These are phyloP conservation scores for Solanum commersonii DNA, from an alignment of 257 asterid genomes.

Conservation along the genomic window DNA sequence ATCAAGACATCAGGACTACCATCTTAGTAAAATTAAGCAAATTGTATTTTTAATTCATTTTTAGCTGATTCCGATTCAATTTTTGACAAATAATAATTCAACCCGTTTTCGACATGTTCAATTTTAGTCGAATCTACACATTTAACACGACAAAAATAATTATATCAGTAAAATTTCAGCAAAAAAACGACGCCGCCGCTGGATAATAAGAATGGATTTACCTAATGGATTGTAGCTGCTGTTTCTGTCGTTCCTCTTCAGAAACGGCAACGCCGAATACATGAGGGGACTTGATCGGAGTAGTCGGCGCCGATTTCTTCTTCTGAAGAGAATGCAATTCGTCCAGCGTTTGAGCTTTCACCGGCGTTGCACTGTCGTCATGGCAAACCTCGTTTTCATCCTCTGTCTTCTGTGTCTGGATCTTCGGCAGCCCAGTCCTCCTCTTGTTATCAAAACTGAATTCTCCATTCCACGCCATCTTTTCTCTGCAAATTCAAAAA, in stretches of 20 bases:
- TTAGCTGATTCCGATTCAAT: background rate
- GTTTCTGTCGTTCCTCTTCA: constrained; percentile 59
- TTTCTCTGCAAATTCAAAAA: background rate
- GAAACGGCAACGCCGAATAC: constrained; percentile 25
- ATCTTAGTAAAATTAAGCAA: background rate
- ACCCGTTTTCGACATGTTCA: background rate
- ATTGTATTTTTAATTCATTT: background rate
- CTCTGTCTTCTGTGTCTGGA: constrained; percentile 51
- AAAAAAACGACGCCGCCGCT: background rate
- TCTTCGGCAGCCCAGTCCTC: constrained; percentile 46
- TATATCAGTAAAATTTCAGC: background rate
- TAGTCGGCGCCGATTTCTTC: constrained; percentile 75
- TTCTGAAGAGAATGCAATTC: constrained; percentile 87
- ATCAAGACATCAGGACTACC: background rate
- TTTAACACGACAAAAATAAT: background rate
- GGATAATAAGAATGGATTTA: background rate
- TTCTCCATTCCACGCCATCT: constrained; percentile 22
- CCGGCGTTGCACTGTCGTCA: constrained; percentile 64
- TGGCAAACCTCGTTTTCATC: constrained; percentile 48
- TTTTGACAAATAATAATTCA: background rate
- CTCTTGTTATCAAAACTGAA: constrained; percentile 44
- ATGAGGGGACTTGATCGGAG: constrained; percentile 49
- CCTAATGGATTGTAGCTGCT: constrained; percentile 92
- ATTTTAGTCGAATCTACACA: background rate
- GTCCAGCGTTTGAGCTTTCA: constrained; percentile 74